Conservation (phyloP, 345 rosid genomes). For the Syzygium aromaticum region DNA sequence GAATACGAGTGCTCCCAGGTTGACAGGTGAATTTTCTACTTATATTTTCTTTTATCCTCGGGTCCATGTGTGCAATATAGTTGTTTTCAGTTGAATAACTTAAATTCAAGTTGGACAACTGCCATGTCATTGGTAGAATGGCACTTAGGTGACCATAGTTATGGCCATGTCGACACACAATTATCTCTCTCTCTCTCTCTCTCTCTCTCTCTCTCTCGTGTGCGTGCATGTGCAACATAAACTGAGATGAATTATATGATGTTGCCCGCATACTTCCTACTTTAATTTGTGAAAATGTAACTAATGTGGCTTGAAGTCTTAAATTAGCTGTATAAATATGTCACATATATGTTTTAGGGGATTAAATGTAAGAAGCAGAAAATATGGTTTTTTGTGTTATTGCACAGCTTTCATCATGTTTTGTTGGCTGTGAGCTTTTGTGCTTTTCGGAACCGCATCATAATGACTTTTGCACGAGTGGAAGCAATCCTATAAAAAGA, state of each 20-base stretch:
- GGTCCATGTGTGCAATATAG: neutral
- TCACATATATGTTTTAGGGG: neutral
- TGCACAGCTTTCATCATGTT: neutral
- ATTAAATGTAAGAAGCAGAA: neutral
- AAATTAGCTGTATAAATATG: neutral
- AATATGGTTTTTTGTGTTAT: neutral
- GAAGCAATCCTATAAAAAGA: neutral
- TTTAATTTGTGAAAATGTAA: neutral
- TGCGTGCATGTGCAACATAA: neutral
- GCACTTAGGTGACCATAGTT: neutral
- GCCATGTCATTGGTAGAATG: neutral
- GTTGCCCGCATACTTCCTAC: neutral
- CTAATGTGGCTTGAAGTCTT: neutral
- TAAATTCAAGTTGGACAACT: neutral
- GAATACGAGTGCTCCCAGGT: neutral
- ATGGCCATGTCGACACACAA: neutral
- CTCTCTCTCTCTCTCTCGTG: slow-evolving; percentile 9
- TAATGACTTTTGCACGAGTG: neutral
- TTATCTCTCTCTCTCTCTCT: neutral
- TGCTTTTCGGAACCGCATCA: neutral
- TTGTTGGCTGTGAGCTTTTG: neutral
- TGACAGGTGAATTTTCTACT: neutral
- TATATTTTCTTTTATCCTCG: neutral
- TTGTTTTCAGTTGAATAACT: neutral
- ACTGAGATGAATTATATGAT: neutral